These are phyloP conservation scores for Dactylonectria estremocensis DNA, from an alignment of 2,329 filamentous ascomycete species.

Conservation along the genomic window DNA sequence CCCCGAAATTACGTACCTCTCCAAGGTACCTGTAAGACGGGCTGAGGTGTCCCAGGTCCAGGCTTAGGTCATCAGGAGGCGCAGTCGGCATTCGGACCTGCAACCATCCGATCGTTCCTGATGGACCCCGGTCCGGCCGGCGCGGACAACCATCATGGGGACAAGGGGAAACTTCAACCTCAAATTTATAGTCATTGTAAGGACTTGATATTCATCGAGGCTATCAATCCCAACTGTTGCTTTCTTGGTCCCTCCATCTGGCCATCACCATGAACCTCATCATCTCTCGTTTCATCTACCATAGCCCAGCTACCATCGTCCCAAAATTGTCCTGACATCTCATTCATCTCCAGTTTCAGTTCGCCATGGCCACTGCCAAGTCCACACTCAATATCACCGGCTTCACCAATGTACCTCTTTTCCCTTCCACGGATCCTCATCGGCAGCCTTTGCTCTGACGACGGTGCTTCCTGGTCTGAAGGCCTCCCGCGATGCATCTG, in stretches of 20 bases:
- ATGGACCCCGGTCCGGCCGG: conserved; percentile 15
- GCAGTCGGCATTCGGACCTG: conserved; percentile 22
- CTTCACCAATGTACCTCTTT: conserved; percentile 32
- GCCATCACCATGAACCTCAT: not conserved
- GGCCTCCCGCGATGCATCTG: conserved; percentile 31
- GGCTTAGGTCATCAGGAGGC: conserved; percentile 48
- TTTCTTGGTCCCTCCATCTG: not conserved
- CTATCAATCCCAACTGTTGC: not conserved
- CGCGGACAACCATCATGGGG: too few species aligned
- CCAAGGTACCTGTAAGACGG: not conserved
- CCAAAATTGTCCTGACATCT: not conserved
- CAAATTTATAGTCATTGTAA: not conserved
- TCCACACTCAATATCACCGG: not conserved
- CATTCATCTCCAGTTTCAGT: not conserved
- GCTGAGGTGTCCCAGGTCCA: conserved; percentile 8
- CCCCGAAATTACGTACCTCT: conserved; percentile 20
- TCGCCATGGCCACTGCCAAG: not conserved
- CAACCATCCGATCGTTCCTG: conserved; percentile 9
- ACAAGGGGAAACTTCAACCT: not conserved
- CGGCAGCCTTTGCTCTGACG: conserved; percentile 9
- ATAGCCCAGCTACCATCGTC: not conserved
- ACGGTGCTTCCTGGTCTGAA: not conserved
- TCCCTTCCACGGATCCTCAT: conserved; percentile 21
- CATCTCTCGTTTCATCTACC: not conserved
- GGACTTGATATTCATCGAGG: not conserved